phyloP scores from a whole-genome alignment of 2,329 filamentous ascomycete species.

The Ascochyta pisi region DNA sequence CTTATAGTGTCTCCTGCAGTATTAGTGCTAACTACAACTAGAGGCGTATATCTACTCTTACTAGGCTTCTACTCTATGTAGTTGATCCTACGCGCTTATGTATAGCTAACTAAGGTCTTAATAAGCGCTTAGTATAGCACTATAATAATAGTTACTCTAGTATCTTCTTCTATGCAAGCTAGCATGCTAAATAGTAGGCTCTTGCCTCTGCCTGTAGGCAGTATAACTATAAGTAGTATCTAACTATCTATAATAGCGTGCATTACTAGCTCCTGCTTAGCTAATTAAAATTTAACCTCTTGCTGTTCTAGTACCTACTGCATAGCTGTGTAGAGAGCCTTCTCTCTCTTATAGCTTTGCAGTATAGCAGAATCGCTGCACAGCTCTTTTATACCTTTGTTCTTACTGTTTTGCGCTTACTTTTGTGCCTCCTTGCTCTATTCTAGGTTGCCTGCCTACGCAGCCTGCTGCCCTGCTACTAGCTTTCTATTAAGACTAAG shows the following conservation, averaged over 20 bases:
- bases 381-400: too few species aligned
- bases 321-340: not conserved
- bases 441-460: too few species aligned
- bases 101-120: not conserved
- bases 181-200: constrained; percentile 33
- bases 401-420: too few species aligned
- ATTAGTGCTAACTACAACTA: too few species aligned
- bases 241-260: constrained; percentile 20
- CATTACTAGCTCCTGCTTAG: constrained; percentile 21
- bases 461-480: too few species aligned
- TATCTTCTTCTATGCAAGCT: not conserved
- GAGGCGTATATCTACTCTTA: too few species aligned
- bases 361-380: not conserved
- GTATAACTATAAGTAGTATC: constrained; percentile 27
- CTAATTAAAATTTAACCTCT: constrained; percentile 16
- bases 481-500: too few species aligned
- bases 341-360: too few species aligned
- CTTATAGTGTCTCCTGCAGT: too few species aligned
- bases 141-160: constrained; percentile 25
- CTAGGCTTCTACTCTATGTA: too few species aligned
- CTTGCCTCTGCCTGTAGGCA: constrained; percentile 29
- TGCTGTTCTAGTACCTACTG: constrained; percentile 11
- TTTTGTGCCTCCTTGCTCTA: too few species aligned
- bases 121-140: constrained; percentile 26
- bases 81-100: too few species aligned